phyloP scores from a whole-genome alignment of 805 yeast species.

The Monosporozyma yasuniensis region DNA sequence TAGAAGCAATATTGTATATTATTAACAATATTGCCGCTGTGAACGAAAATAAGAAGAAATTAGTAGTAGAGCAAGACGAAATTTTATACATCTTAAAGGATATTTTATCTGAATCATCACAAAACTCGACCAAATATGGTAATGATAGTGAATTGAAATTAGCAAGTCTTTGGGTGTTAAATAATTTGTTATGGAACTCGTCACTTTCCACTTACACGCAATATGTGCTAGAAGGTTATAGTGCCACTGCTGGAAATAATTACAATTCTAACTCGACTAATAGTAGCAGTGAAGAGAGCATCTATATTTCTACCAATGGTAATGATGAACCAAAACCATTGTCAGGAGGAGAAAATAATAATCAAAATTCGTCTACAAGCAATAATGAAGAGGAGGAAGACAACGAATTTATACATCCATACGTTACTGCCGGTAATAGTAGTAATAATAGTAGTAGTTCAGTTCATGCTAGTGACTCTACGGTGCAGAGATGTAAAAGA shows the following conservation, averaged over 20 bases:
- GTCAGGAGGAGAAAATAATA: not conserved
- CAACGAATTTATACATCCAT: not conserved
- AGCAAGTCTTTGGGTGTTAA: conserved; percentile 27
- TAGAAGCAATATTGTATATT: conserved; percentile 27
- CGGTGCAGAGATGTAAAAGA: conserved; percentile 24
- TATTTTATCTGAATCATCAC: conserved; percentile 18
- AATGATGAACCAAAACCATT: not conserved
- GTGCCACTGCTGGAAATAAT: conserved; percentile 2
- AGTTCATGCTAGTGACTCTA: conserved; percentile 13
- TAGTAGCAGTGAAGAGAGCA: not conserved
- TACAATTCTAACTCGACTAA: not conserved
- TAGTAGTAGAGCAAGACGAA: conserved; percentile 26
- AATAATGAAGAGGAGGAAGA: not conserved
- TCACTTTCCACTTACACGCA: conserved; percentile 20
- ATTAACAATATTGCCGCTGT: conserved; percentile 29
- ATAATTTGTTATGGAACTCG: conserved; percentile 28
- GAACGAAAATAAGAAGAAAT: conserved; percentile 27
- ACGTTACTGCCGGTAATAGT: conserved; percentile 1
- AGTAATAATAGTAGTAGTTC: conserved; percentile 7
- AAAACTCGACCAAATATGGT: conserved; percentile 10
- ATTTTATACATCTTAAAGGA: conserved; percentile 20
- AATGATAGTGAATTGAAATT: conserved; percentile 24
- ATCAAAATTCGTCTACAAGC: not conserved
- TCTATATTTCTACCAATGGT: not conserved
- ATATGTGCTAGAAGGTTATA: conserved; percentile 13